Conservation (phyloP, 2,329 filamentous ascomycete genomes). For the Microdochium bolleyi region DNA sequence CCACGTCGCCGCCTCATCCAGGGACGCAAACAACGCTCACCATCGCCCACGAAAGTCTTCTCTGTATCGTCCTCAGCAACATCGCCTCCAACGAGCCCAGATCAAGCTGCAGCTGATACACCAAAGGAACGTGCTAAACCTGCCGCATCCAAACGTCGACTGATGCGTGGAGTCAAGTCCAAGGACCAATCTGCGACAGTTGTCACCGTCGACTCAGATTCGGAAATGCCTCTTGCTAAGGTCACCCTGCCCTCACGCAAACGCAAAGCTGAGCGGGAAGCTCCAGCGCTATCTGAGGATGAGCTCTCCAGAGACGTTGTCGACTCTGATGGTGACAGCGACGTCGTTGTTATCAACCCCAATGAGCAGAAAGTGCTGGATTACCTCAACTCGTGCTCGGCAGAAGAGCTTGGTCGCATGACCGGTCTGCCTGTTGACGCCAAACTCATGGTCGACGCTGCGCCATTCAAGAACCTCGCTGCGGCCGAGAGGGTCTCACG, state of each 20-base stretch:
- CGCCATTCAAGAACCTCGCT: conserved; percentile 33
- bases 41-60: conserved; percentile 17
- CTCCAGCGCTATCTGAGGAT: conserved; percentile 4
- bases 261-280: conserved; percentile 12
- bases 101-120: conserved; percentile 8
- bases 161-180: neutral
- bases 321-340: conserved; percentile 2
- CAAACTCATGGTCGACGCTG: conserved; percentile 52
- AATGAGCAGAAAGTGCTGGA: conserved; percentile 46
- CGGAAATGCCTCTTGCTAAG: conserved; percentile 4
- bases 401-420: conserved; percentile 73
- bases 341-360: conserved; percentile 2
- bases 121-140: conserved; percentile 1
- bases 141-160: conserved; percentile 9
- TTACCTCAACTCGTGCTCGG: conserved; percentile 75
- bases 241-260: conserved; percentile 8
- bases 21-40: conserved; percentile 15
- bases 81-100: conserved; percentile 18
- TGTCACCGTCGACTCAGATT: conserved; percentile 10
- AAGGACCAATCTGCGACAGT: conserved; percentile 1
- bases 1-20: conserved; percentile 19
- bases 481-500: conserved; percentile 57
- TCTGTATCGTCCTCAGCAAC: conserved; percentile 20
- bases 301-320: conserved; percentile 1
- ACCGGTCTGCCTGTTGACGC: conserved; percentile 67